A percentile compares a stretch with the other conserved stretches of the same genome.
Conservation (phyloP, 805 yeast genomes). For the Candida michaelii region DNA sequence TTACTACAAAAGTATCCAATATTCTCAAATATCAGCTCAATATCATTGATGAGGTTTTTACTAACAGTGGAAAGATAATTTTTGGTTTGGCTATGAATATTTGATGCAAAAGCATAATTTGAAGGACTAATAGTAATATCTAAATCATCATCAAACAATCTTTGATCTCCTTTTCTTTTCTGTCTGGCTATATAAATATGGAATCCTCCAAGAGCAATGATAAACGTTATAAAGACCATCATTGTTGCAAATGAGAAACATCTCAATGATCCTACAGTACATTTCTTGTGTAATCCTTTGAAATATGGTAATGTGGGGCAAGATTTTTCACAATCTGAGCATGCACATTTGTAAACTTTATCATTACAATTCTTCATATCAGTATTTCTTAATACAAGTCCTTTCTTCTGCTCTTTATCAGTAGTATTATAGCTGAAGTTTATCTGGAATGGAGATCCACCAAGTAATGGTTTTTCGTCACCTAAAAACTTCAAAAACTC, state of each 20-base stretch:
- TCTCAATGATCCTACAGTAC: slow-evolving; percentile 63
- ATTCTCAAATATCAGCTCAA: slow-evolving; percentile 41
- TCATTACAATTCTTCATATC: slow-evolving; percentile 58
- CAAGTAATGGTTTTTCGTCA: slow-evolving; percentile 88
- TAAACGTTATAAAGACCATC: slow-evolving; percentile 42
- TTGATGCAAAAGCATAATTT: slow-evolving; percentile 10
- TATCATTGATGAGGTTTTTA: slow-evolving; percentile 3
- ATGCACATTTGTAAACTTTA: slow-evolving; percentile 71
- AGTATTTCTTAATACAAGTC: slow-evolving; percentile 26
- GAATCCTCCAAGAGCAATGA: slow-evolving; percentile 44
- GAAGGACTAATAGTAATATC: slow-evolving; percentile 20
- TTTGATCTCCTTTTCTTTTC: slow-evolving; percentile 9
- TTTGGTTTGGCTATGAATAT: not conserved
- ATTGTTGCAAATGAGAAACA: slow-evolving; percentile 71
- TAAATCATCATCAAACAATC: slow-evolving; percentile 10
- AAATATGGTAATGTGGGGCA: slow-evolving; percentile 70
- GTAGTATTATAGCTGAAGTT: slow-evolving; percentile 59
- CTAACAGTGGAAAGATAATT: not conserved
- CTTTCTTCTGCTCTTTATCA: slow-evolving; percentile 12
- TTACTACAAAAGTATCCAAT: slow-evolving; percentile 61
- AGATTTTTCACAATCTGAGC: slow-evolving; percentile 81
- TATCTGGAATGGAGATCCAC: slow-evolving; percentile 96
- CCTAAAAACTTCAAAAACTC: slow-evolving; percentile 86
- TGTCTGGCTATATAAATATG: slow-evolving; percentile 29
- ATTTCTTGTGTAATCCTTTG: slow-evolving; percentile 32